A percentile compares a stretch with the other conserved stretches of the same genome.
Evolutionary conservation across 192 early-diverging fungal species (phyloP).

Genomic region (Phycomyces nitens): DNA sequence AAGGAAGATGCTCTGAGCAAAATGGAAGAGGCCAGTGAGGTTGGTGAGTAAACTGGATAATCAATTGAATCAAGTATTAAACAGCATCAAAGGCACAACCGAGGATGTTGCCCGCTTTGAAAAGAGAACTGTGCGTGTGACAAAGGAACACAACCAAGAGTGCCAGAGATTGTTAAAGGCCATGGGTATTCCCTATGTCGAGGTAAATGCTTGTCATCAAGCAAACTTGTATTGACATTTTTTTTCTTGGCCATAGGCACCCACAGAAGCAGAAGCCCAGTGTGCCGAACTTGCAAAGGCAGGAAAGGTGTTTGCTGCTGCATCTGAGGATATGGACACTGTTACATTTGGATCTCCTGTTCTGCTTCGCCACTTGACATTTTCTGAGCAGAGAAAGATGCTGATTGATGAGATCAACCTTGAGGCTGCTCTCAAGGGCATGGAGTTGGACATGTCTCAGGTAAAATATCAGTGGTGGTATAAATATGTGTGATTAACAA

Average conservation of each 20-base stretch:
- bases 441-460: slow-evolving; percentile 70
- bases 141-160: slow-evolving; percentile 90
- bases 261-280: slow-evolving; percentile 97
- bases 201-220: slow-evolving; percentile 54
- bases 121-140: slow-evolving; percentile 87
- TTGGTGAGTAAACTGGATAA: slow-evolving; percentile 41
- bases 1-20: slow-evolving; percentile 68
- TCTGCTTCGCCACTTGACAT: slow-evolving; percentile 88
- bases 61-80: too few species aligned
- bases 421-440: slow-evolving; percentile 75
- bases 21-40: slow-evolving; percentile 70
- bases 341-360: slow-evolving; percentile 90
- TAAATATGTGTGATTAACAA: too few species aligned
- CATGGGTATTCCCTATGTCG: slow-evolving; percentile 92
- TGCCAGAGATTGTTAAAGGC: slow-evolving; percentile 82
- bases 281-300: slow-evolving; percentile 88
- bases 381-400: slow-evolving; percentile 84
- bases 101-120: slow-evolving; percentile 85
- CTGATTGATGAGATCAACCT: slow-evolving; percentile 88
- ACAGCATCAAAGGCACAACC: slow-evolving; percentile 61
- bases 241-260: too few species aligned
- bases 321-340: slow-evolving; percentile 99
- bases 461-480: slow-evolving; percentile 45
- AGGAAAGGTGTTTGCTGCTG: slow-evolving; percentile 92
- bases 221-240: too few species aligned